phyloP scores from a whole-genome alignment of 768 basidiomycete species.

The Cyclocybe aegerita region DNA sequence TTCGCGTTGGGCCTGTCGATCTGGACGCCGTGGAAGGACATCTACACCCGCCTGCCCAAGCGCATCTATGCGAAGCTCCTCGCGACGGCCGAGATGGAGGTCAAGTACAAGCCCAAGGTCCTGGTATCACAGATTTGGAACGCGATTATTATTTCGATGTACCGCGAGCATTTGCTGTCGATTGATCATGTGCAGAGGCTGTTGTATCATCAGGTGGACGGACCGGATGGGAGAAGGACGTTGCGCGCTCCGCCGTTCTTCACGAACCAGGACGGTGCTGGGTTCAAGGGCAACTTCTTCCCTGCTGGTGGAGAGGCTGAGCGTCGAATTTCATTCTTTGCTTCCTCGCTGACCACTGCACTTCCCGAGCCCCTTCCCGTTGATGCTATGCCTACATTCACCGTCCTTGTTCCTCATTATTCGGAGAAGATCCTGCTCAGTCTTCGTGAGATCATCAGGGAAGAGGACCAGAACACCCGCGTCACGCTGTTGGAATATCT shows the following conservation, averaged over 20 bases:
- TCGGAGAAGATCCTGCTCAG: conserved; percentile 98
- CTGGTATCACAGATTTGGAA: conserved; percentile 99
- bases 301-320: conserved; percentile 93
- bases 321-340: conserved; percentile 97
- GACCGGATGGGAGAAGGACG: conserved; percentile 84
- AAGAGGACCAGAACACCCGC: conserved; percentile 95
- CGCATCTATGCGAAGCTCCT: conserved; percentile 97
- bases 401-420: conserved; percentile 98
- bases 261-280: conserved; percentile 80
- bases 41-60: conserved; percentile 94
- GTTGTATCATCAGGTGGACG: conserved; percentile 95
- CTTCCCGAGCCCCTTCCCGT: conserved; percentile 94
- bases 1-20: conserved; percentile 94
- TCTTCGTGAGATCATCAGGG: conserved; percentile 95
- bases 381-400: conserved; percentile 99
- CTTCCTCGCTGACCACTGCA: conserved; percentile 93
- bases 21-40: conserved; percentile 99
- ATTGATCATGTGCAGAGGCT: conserved; percentile 98
- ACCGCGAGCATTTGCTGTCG: conserved; percentile 95
- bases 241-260: conserved; percentile 98
- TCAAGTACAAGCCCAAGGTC: conserved; percentile 99
- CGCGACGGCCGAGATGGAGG: conserved; percentile 96
- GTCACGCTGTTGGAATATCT: conserved; percentile 97
- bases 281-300: conserved; percentile 84
- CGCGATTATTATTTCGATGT: conserved; percentile 99